Base-by-base conservation (phyloP, 495 filamentous ascomycete species). In the Acidiella bohemica region DNA sequence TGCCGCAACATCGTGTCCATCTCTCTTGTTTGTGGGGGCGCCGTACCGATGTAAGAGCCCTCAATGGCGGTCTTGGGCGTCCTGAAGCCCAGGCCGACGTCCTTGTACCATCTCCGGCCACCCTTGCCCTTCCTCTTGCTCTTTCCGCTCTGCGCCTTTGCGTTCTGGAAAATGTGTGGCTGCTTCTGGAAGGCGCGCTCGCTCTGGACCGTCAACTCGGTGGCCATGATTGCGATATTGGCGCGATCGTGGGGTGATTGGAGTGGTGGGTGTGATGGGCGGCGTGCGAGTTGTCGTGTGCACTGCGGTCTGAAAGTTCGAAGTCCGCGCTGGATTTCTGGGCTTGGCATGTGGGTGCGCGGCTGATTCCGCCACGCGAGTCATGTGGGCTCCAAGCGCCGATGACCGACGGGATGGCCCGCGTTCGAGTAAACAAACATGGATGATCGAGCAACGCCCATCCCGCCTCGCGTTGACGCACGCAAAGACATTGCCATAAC, bases 141-240 rank as follows among this genome's bases (percentile, higher is more conserved):
- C 76, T 93, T 95, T 51, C 76, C 65, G 64, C 82, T 79, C 67
- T 80, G 75, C 53, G 67, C 61, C 77, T 94, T 95, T 56, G 72
- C 65, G 75, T 93, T 93, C 61, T 81, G 75, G 82, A 95, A 96
- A 76, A 99, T 93, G 69, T 99, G 92, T 59, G 90, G 92, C 76
- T 97, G 87, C 50, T 59, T 59, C 29, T 59, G 56, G 55, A 39
- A 58, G 21, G 57, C 57, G 42, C 55, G 57, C 46, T 58, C 56
- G 38, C 50, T 53, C 47, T 59, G 56, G 23, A 58, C 56, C 9
- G 56, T 48, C 39, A 58, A 46, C 38, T 59, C 56, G 30, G 55
- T 58, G 5, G 57, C 57, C 56, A 58, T 58, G 52, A 36, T 55
- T 53, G 55, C 53, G 46, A 41, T 47, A 38, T 20, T 47, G 12